Evolutionary conservation across 164 flowering plant genomes (phyloP), one percentile per base, ranked within the genome.

Genomic region (Houttuynia cordata): DNA sequence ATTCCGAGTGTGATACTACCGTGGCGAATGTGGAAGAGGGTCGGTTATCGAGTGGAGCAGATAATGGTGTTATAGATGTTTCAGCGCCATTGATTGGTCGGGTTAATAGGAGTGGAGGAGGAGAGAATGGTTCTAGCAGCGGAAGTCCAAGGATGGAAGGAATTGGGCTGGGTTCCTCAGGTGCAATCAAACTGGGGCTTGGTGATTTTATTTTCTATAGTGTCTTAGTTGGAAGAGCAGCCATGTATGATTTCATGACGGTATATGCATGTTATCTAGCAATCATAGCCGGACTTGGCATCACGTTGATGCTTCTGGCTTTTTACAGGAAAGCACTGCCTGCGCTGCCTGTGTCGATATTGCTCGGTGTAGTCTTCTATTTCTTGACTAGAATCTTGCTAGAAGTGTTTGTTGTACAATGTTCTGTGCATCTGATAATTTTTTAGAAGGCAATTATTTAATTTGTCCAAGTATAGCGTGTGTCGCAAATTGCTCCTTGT

Each of bases 261-360:
- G 97, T 94, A 19, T 91, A 94, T 75, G 97, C 99, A 10, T 94
- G 97, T 65, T 94, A 94, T 69, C 92, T 94, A 67, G 96, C 99
- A 37, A 87, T 94, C 50, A 76, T 94, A 53, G 97, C 97, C 54
- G 99, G 97, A 62, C 93, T 94, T 58, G 97, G 97, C 34, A 64
- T 88, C 60, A 94, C 97, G 18, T 73, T 88, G 58, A 67, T 85
- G 80, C 88, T 91, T 20, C 73, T 94, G 64, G 97, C 89, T 10
- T 51, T 91, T 56, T 88, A 83, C 75, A 85, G 78, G 76, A 88
- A 88, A 74, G 99, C 97, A 13, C 74, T 91, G 76, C 99, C 99
- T 2, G 99, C 99, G 73, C 96, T 91, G 63, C 99, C 99, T 0
- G 87, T 93, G 61, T 93, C 99, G 4, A 62, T 94, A 49, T 49